Percentiles rank a stretch among this genome's conserved stretches.
These are phyloP conservation scores for Lathyrus oleraceus DNA, from an alignment of 306 rosid species.

Conservation along the genomic window DNA sequence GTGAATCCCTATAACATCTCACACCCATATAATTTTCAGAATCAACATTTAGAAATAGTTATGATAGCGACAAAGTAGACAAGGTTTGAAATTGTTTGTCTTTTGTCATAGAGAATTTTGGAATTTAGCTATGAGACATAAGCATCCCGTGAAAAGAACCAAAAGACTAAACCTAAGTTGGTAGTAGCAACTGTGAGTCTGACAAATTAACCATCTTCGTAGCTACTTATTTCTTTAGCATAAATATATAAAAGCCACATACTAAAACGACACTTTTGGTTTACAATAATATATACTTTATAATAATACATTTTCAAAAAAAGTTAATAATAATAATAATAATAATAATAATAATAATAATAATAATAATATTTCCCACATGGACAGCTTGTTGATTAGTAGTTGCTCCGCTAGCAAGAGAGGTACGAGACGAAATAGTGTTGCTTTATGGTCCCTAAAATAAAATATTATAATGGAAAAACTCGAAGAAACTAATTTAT, in stretches of 20 bases:
- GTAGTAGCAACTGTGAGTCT: neutral
- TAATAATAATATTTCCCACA: neutral
- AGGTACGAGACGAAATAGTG: slow-evolving; percentile 19
- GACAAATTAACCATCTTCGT: slow-evolving; percentile 9
- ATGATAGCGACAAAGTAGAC: slow-evolving; percentile 26
- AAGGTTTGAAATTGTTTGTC: slow-evolving; percentile 34
- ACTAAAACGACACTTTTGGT: slow-evolving; percentile 7
- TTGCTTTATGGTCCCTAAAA: slow-evolving; percentile 25
- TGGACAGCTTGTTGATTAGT: slow-evolving; percentile 8
- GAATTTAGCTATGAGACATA: slow-evolving; percentile 20
- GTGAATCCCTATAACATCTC: neutral
- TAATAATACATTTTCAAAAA: no score
- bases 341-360: no score
- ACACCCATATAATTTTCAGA: neutral
- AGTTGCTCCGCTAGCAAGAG: neutral
- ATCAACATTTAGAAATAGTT: neutral
- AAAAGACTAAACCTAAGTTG: slow-evolving; percentile 32
- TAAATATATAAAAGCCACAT: neutral
- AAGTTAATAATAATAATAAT: no score
- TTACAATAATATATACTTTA: neutral
- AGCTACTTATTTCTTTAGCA: neutral
- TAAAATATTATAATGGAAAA: neutral
- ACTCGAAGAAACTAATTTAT: no score
- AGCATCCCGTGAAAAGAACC: slow-evolving; percentile 35
- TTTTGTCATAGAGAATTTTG: slow-evolving; percentile 7